Base-by-base conservation (phyloP, 768 basidiomycete genomes). In the Amanita jacksonii region DNA sequence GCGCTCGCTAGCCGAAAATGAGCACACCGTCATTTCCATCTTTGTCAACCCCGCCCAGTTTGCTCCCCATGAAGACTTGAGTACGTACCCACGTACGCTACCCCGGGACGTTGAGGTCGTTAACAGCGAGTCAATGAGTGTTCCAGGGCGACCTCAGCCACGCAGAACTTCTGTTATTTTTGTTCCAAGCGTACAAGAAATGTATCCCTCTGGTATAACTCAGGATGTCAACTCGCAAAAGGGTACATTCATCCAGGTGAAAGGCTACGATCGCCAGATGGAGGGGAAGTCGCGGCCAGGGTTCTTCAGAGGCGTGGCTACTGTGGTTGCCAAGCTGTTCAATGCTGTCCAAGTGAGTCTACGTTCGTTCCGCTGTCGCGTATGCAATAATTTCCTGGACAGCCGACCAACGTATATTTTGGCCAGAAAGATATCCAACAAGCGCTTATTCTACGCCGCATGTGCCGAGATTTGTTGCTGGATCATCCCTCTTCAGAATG, bases 361-460 rank as follows among this genome's bases (percentile, higher is more conserved):
- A 18, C n/a, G 23, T 42, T 12, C n/a, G 18, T 13, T 46, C 9
- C 24, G 24, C 20, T 41, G 19, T 20, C 33, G 33, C 7, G 30
- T 20, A 45, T 48, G 38, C 19, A 52, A 48, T 19, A 34, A 15
- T 20, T 35, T n/a, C 22, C 18, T 41, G 4, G 12, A 25, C 59
- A 94, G 91, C 94, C 94, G 4, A 87, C 86, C 35, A 77, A 81
- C 51, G 81, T 86, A 16, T 97, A 98, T 61, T 96, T 99, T 50
- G 94, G 96, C 1, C 93, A 98, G 62, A 98, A 98, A 59, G 94
- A 98, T 58, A 96, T 99, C 43, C 96, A 99, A 57, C 96, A 99
- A 59, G 90, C 86, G 0, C 66, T 97, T 12, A 64, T 99, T 35
- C 69, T 98, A 24, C 81, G 84, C 25, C 77, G 80, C 3, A 68